Conservation (phyloP, 208 protist genomes). For the Leptomonas seymouri region DNA sequence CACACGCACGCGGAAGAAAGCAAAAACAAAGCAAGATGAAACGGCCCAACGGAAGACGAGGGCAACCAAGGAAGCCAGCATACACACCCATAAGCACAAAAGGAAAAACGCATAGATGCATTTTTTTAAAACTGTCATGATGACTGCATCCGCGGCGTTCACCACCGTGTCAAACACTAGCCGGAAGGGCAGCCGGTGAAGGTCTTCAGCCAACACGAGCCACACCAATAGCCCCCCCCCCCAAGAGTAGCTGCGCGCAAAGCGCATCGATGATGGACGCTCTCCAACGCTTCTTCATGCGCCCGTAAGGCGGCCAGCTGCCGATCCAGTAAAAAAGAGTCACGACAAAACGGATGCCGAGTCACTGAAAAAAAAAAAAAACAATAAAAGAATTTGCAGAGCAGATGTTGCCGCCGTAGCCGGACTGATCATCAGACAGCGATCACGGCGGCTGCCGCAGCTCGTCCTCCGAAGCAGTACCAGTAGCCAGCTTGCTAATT, state of each 20-base stretch:
- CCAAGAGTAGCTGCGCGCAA: constrained; percentile 16
- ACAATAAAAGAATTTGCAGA: constrained; percentile 34
- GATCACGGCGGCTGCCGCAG: constrained; percentile 10
- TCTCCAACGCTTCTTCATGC: constrained; percentile 34
- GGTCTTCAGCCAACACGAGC: constrained; percentile 17
- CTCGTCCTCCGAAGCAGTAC: not conserved
- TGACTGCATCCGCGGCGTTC: not conserved
- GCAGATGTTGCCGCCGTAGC: constrained; percentile 33
- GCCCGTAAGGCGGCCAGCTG: constrained; percentile 11
- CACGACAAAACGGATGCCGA: constrained; percentile 19
- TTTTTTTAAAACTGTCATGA: too few species aligned
- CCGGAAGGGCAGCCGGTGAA: constrained; percentile 23
- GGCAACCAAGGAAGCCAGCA: too few species aligned
- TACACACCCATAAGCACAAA: too few species aligned
- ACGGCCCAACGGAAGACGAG: not conserved
- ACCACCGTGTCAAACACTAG: not conserved
- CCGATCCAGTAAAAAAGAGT: constrained; percentile 40
- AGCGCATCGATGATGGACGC: constrained; percentile 29
- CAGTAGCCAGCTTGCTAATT: constrained; percentile 8
- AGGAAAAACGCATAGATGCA: too few species aligned
- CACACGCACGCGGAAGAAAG: not conserved
- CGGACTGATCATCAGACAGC: constrained; percentile 19
- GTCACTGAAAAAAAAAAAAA: constrained; percentile 35
- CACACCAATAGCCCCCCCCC: constrained; percentile 14
- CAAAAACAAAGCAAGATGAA: not conserved